A percentile compares a stretch with the other conserved stretches of the same genome.
phyloP scores from a whole-genome alignment of 2,329 filamentous ascomycete genomes.

The Teratosphaeria viscida region DNA sequence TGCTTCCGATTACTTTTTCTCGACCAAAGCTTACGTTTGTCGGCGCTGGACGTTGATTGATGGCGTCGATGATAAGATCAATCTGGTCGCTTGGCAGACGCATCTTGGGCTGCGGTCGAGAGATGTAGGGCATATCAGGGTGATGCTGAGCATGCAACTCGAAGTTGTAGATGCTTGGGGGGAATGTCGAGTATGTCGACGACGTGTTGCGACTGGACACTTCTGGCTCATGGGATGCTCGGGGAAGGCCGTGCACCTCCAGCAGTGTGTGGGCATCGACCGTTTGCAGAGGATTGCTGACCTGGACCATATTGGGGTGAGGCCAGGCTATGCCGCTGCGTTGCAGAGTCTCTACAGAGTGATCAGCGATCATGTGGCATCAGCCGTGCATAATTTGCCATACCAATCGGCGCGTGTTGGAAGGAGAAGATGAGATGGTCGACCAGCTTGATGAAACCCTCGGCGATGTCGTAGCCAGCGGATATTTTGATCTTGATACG shows the following conservation, averaged over 20 bases:
- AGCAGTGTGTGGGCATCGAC: neutral
- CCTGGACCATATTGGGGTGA: constrained; percentile 53
- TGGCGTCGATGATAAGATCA: constrained; percentile 15
- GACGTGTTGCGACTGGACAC: constrained; percentile 3
- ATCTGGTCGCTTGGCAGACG: constrained; percentile 22
- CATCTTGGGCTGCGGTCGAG: constrained; percentile 2
- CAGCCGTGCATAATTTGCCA: neutral
- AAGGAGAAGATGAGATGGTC: constrained; percentile 73
- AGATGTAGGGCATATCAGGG: neutral
- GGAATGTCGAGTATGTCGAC: constrained; percentile 1
- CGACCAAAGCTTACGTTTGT: neutral
- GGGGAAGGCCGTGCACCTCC: neutral
- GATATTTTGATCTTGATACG: constrained; percentile 68
- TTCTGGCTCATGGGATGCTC: neutral
- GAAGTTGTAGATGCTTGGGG: constrained; percentile 2
- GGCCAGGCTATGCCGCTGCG: constrained; percentile 69
- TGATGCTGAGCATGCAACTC: neutral
- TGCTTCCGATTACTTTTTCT: neutral
- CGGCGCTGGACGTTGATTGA: constrained; percentile 3
- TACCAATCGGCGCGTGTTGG: constrained; percentile 70
- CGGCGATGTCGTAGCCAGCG: constrained; percentile 48
- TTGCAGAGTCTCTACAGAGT: constrained; percentile 56
- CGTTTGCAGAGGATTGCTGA: constrained; percentile 30
- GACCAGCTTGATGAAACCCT: constrained; percentile 52
- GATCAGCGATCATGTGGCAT: constrained; percentile 1